Evolutionary conservation across 805 yeast species (phyloP).

Genomic region (Aciculoconidium aculeatum): DNA sequence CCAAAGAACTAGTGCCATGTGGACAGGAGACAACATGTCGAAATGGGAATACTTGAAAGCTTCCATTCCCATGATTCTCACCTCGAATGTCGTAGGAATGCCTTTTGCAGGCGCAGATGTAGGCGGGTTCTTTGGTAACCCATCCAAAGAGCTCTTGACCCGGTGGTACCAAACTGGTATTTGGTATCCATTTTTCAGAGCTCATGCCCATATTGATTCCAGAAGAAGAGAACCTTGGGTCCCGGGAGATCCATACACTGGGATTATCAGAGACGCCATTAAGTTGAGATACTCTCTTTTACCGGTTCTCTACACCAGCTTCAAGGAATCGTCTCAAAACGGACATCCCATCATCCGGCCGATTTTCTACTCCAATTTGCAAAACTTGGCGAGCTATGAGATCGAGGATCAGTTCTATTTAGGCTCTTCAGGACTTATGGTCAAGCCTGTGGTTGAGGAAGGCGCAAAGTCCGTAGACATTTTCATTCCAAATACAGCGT

Average conservation of each 20-base stretch:
- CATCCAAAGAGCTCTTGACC: constrained; percentile 68
- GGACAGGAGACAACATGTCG: constrained; percentile 98
- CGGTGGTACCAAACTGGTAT: constrained; percentile 97
- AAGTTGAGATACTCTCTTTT: constrained; percentile 67
- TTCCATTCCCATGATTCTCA: constrained; percentile 84
- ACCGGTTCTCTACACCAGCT: constrained; percentile 77
- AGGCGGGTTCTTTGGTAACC: constrained; percentile 94
- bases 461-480: constrained; percentile 36
- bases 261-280: constrained; percentile 64
- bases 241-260: constrained; percentile 66
- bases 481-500: constrained; percentile 49
- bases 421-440: constrained; percentile 64
- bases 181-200: constrained; percentile 95
- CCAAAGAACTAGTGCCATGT: constrained; percentile 85
- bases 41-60: constrained; percentile 80
- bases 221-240: constrained; percentile 92
- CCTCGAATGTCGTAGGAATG: constrained; percentile 75
- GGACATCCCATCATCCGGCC: constrained; percentile 76
- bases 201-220: constrained; percentile 93
- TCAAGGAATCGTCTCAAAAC: constrained; percentile 51
- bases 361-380: constrained; percentile 51
- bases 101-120: constrained; percentile 96
- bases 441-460: constrained; percentile 72
- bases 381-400: constrained; percentile 40
- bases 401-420: constrained; percentile 82